Base-by-base conservation (phyloP, 2,329 filamentous ascomycete genomes). In the Shiraia bambusicola region DNA sequence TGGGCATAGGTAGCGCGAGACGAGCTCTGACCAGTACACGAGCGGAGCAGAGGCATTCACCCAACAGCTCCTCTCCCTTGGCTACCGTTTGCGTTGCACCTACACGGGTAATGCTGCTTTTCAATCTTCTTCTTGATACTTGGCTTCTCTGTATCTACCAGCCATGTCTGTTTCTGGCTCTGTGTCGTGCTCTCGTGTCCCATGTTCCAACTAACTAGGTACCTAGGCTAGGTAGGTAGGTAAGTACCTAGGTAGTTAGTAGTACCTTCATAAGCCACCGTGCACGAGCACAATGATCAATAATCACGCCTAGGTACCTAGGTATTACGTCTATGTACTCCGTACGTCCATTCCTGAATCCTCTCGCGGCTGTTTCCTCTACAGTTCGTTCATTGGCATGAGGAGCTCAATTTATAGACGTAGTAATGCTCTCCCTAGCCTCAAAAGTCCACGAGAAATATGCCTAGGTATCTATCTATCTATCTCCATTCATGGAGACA, bases 201-300 rank as follows among this genome's bases (percentile, higher is more conserved):
- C 45, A 48, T 47, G 45, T 46, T 34, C 34, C 40, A 27, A 24
- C 38, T n/a, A n/a, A n/a, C n/a, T n/a, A n/a, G n/a, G n/a, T n/a
- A n/a, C n/a, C n/a, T n/a, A n/a, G n/a, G n/a, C n/a, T n/a, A n/a
- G n/a, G n/a, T n/a, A n/a, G n/a, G n/a, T n/a, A n/a, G n/a, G n/a
- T n/a, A n/a, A n/a, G n/a, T n/a, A n/a, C n/a, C n/a, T n/a, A n/a
- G n/a, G n/a, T n/a, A n/a, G n/a, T n/a, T n/a, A n/a, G n/a, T n/a
- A 15, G 37, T 38, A 34, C 43, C 42, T 53, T 54, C 50, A 54
- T 47, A 50, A 55, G 52, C 40, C 49, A 46, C 44, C 38, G 53
- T 58, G 60, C 60, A 58, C 59, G 54, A 56, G 60, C 61, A 59
- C 47, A 55, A 50, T n/a, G n/a, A 32, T 32, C n/a, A n/a, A n/a